Conservation (phyloP, 2,329 filamentous ascomycete genomes). For the Trichothecium sympodiale region DNA sequence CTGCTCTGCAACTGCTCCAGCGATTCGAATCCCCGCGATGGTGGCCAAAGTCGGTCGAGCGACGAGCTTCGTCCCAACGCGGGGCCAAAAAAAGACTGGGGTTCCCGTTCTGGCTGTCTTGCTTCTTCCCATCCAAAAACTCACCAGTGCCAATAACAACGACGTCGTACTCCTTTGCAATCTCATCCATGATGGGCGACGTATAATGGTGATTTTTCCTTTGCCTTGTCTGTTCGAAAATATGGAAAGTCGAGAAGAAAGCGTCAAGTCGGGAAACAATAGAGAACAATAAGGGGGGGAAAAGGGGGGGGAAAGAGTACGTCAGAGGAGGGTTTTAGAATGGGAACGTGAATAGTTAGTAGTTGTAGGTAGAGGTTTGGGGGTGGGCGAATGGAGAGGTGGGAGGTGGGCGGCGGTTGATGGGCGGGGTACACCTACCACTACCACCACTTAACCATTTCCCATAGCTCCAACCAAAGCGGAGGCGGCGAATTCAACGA, state of each 20-base stretch:
- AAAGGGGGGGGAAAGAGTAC: not conserved
- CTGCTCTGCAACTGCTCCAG: too few species aligned
- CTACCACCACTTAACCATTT: too few species aligned
- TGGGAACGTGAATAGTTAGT: not conserved
- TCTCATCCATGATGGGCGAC: constrained; percentile 73
- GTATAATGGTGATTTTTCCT: too few species aligned
- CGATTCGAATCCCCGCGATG: not conserved
- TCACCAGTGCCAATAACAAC: constrained; percentile 95
- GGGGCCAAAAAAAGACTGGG: constrained; percentile 5
- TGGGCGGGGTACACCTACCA: too few species aligned
- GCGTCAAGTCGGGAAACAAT: too few species aligned
- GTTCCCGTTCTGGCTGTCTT: too few species aligned
- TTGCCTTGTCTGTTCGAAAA: too few species aligned
- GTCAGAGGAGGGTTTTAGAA: constrained; percentile 1
- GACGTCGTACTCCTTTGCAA: constrained; percentile 96
- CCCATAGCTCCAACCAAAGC: too few species aligned
- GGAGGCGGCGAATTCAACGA: too few species aligned
- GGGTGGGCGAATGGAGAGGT: constrained; percentile 1
- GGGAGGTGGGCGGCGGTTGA: constrained; percentile 1
- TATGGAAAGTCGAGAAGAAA: too few species aligned
- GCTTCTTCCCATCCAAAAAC: constrained; percentile 17
- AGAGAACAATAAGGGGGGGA: too few species aligned
- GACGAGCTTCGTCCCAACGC: constrained; percentile 8
- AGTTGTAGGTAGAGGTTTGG: constrained; percentile 2
- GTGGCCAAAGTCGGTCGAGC: constrained; percentile 2